phyloP scores from a whole-genome alignment of 73 alveolate genomes.

The Paramecium octaurelia region DNA sequence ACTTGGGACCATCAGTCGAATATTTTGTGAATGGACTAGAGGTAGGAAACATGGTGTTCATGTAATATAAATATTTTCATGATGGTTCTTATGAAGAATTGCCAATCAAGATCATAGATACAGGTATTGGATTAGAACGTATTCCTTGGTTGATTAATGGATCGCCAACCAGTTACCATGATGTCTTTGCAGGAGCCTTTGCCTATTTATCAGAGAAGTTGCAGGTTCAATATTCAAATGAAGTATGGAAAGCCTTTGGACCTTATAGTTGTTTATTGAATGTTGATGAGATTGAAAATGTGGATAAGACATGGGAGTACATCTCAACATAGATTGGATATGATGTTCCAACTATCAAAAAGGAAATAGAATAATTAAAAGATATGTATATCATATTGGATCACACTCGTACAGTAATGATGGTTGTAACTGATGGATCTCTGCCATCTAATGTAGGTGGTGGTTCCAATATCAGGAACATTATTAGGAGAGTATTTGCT shows the following conservation, averaged over 20 bases:
- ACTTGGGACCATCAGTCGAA: constrained; percentile 98
- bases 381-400: constrained; percentile 94
- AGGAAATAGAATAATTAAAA: constrained; percentile 88
- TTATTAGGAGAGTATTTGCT: constrained; percentile 94
- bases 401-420: constrained; percentile 94
- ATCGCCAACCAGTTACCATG: constrained; percentile 93
- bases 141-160: constrained; percentile 98
- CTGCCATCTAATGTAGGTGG: constrained; percentile 98
- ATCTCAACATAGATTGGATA: constrained; percentile 83
- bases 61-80: constrained; percentile 96
- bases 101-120: constrained; percentile 93
- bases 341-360: constrained; percentile 81
- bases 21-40: constrained; percentile 97
- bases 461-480: constrained; percentile 97
- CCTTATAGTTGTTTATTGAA: constrained; percentile 94
- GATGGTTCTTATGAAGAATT: constrained; percentile 96
- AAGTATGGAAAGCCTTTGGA: constrained; percentile 95
- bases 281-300: constrained; percentile 95
- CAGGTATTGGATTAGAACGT: constrained; percentile 98
- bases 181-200: constrained; percentile 87
- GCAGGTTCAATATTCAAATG: constrained; percentile 75
- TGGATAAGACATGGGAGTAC: constrained; percentile 90
- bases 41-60: constrained; percentile 98
- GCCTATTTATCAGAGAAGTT: constrained; percentile 74
- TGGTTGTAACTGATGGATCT: constrained; percentile 94